A percentile compares a stretch with the other conserved stretches of the same genome.
These are phyloP conservation scores for Draba incana DNA, from an alignment of 345 rosid species.

Conservation along the genomic window DNA sequence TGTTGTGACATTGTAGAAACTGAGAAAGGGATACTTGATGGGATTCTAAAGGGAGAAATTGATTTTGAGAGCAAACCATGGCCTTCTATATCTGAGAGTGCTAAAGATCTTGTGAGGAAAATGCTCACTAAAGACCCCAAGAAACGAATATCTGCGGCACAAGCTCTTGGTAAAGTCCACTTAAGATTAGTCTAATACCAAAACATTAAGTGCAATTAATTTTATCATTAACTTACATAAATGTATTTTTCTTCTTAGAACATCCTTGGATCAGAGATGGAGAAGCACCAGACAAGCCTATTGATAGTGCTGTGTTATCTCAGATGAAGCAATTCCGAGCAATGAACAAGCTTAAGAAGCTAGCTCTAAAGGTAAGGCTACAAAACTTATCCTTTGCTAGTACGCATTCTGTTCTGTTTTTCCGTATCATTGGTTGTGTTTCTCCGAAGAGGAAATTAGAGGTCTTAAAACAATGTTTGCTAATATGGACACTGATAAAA, in stretches of 20 bases:
- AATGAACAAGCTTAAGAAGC: slow-evolving; percentile 89
- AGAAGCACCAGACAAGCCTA: too few species aligned
- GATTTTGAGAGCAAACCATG: slow-evolving; percentile 81
- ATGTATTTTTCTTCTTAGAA: too few species aligned
- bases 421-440: background rate
- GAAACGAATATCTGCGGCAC: slow-evolving; percentile 70
- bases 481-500: slow-evolving; percentile 36
- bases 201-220: background rate
- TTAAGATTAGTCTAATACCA: too few species aligned
- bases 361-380: slow-evolving; percentile 73
- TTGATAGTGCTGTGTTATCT: slow-evolving; percentile 66
- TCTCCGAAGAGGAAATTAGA: slow-evolving; percentile 69
- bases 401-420: background rate
- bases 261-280: slow-evolving; percentile 35
- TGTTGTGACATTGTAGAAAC: background rate
- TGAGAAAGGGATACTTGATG: too few species aligned
- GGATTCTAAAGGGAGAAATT: slow-evolving; percentile 14
- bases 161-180: slow-evolving; percentile 70
- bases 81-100: slow-evolving; percentile 84
- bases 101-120: slow-evolving; percentile 79
- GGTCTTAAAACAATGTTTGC: slow-evolving; percentile 76
- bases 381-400: slow-evolving; percentile 11
- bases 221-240: background rate
- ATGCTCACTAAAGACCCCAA: slow-evolving; percentile 77
- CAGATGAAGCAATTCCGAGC: slow-evolving; percentile 94